These are phyloP conservation scores for Quercus robur DNA, from an alignment of 306 rosid species.

Conservation along the genomic window DNA sequence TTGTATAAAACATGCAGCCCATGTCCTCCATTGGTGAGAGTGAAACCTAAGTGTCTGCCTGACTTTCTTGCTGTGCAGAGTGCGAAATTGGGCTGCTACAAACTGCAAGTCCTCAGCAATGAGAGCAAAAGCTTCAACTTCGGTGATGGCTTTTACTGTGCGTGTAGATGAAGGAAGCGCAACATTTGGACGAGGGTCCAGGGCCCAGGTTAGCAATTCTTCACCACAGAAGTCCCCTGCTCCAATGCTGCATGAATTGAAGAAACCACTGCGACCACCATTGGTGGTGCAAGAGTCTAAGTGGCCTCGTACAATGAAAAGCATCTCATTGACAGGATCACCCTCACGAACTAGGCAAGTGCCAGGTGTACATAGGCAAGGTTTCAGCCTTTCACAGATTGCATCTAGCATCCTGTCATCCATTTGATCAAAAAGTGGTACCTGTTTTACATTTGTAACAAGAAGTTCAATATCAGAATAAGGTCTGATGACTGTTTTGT, in stretches of 20 bases:
- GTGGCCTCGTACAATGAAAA: slow-evolving; percentile 49
- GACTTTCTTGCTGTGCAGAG: slow-evolving; percentile 49
- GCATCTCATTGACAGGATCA: slow-evolving; percentile 51
- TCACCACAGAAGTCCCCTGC: slow-evolving; percentile 67
- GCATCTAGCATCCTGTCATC: slow-evolving; percentile 56
- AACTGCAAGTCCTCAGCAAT: slow-evolving; percentile 46
- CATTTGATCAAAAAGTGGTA: slow-evolving; percentile 57
- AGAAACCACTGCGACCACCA: slow-evolving; percentile 58
- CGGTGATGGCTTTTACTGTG: slow-evolving; percentile 43
- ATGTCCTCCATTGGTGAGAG: slow-evolving; percentile 55
- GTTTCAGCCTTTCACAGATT: slow-evolving; percentile 56
- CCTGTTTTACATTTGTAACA: slow-evolving; percentile 27
- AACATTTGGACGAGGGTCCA: slow-evolving; percentile 43
- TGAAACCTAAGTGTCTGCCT: slow-evolving; percentile 45
- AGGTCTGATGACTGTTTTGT: background rate
- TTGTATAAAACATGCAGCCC: slow-evolving; percentile 67
- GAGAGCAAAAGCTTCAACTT: slow-evolving; percentile 68
- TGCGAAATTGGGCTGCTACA: slow-evolving; percentile 54
- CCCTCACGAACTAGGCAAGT: slow-evolving; percentile 51
- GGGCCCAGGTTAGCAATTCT: slow-evolving; percentile 55
- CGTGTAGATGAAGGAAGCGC: slow-evolving; percentile 52
- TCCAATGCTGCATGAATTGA: slow-evolving; percentile 45
- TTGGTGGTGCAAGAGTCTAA: slow-evolving; percentile 52
- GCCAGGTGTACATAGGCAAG: slow-evolving; percentile 40
- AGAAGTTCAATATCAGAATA: background rate